Conservation (phyloP, 805 yeast species). For the Sugiyamaella floridensis region DNA sequence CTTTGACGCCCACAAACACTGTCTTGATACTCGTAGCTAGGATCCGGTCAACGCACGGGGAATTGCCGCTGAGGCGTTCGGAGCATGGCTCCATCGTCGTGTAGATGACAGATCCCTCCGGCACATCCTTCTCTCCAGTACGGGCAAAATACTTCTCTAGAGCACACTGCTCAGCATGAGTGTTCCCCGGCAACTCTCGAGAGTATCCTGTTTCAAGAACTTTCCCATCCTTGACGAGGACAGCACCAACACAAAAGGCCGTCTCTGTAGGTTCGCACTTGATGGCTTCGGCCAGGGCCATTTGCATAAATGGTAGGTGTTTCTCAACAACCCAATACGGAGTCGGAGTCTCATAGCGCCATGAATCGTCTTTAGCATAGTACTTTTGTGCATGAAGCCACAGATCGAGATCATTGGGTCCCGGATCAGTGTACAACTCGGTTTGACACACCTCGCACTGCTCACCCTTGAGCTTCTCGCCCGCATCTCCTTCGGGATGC, state of each 20-base stretch:
- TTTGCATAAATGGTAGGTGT: conserved; percentile 56
- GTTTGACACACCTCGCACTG: conserved; percentile 61
- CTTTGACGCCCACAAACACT: conserved; percentile 86
- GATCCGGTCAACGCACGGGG: conserved; percentile 81
- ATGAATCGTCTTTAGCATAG: conserved; percentile 35
- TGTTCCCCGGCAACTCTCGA: conserved; percentile 86
- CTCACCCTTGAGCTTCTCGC: conserved; percentile 58
- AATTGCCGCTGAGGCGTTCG: conserved; percentile 77
- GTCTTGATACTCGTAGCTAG: conserved; percentile 51
- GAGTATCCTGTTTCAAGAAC: conserved; percentile 81
- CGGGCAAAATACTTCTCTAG: conserved; percentile 57
- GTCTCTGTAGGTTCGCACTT: conserved; percentile 77
- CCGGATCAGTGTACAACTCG: conserved; percentile 79
- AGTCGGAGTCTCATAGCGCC: conserved; percentile 69
- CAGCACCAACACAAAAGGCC: conserved; percentile 93
- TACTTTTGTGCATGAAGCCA: conserved; percentile 91
- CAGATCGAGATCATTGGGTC: conserved; percentile 74
- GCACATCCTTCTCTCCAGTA: conserved; percentile 38
- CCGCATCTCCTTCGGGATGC: conserved; percentile 40
- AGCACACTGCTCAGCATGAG: conserved; percentile 97
- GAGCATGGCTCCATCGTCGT: conserved; percentile 99
- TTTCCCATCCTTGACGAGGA: conserved; percentile 55
- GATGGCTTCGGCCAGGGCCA: conserved; percentile 71
- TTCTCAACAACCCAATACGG: conserved; percentile 77
- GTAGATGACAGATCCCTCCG: conserved; percentile 72